phyloP scores from a whole-genome alignment of 2,329 filamentous ascomycete genomes.

The Ophiostoma himal-ulmi region DNA sequence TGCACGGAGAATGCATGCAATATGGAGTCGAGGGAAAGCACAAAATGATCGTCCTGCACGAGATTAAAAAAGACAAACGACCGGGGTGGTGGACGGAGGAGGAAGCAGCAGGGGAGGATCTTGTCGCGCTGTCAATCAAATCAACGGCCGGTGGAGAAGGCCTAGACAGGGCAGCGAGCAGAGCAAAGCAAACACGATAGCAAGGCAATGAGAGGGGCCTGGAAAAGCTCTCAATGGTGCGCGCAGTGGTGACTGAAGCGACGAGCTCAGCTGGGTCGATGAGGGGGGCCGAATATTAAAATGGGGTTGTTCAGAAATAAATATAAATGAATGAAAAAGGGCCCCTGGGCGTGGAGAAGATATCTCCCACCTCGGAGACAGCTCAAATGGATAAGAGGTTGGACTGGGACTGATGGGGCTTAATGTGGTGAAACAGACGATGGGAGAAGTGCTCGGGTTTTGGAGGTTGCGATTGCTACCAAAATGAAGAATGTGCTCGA shows the following conservation, averaged over 20 bases:
- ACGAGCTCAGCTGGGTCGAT: neutral
- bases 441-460: neutral
- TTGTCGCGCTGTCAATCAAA: slow-evolving; percentile 10
- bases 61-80: slow-evolving; percentile 9
- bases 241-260: neutral
- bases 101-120: neutral
- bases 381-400: neutral
- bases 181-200: neutral
- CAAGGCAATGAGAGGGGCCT: neutral
- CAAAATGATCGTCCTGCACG: slow-evolving; percentile 13
- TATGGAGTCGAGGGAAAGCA: slow-evolving; percentile 14
- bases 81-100: slow-evolving; percentile 8
- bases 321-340: neutral
- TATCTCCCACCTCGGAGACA: slow-evolving; percentile 11
- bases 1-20: slow-evolving; percentile 3
- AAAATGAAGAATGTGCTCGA: slow-evolving; percentile 8
- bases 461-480: neutral
- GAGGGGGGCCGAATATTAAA: neutral
- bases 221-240: neutral
- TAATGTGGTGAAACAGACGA: neutral
- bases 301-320: neutral
- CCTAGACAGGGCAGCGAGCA: neutral
- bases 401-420: neutral
- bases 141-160: slow-evolving; percentile 11
- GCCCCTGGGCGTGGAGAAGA: slow-evolving; percentile 8